Evolutionary conservation across 2,329 filamentous ascomycete species (phyloP).

Genomic region (Fusarium pseudoanthophilum): DNA sequence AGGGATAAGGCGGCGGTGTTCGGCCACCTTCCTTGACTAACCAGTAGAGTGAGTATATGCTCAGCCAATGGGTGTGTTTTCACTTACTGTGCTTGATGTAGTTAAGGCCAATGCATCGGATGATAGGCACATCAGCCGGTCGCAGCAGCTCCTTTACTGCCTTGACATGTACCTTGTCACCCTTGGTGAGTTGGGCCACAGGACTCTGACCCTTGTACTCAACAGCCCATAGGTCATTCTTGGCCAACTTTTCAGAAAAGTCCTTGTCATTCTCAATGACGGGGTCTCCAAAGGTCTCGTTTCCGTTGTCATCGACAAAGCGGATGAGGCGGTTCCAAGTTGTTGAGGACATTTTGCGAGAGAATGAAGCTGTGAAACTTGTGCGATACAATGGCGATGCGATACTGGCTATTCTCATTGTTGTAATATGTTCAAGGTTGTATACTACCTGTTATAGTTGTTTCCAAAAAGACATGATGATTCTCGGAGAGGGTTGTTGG

Average conservation of each 20-base stretch:
- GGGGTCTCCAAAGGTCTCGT: constrained; percentile 50
- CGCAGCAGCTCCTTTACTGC: constrained; percentile 46
- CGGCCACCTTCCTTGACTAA: constrained; percentile 63
- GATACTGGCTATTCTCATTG: constrained; percentile 14
- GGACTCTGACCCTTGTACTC: constrained; percentile 46
- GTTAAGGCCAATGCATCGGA: constrained; percentile 52
- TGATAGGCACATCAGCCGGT: constrained; percentile 49
- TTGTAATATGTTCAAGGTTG: neutral
- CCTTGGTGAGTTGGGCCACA: constrained; percentile 38
- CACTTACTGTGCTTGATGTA: constrained; percentile 51
- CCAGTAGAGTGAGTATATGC: neutral
- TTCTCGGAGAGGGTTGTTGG: neutral
- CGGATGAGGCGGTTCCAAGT: constrained; percentile 49
- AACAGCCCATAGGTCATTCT: constrained; percentile 46
- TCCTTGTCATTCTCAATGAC: constrained; percentile 43
- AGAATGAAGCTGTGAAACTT: neutral
- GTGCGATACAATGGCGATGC: neutral
- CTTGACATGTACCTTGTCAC: constrained; percentile 48
- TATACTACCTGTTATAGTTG: constrained; percentile 7
- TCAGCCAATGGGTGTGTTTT: accelerated
- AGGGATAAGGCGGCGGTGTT: constrained; percentile 60
- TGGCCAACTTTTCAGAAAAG: constrained; percentile 37
- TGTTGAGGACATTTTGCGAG: constrained; percentile 37
- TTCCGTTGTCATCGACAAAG: constrained; percentile 49
- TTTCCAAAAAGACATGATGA: neutral